phyloP scores from a whole-genome alignment of 306 rosid genomes.

The Quercus ilex region DNA sequence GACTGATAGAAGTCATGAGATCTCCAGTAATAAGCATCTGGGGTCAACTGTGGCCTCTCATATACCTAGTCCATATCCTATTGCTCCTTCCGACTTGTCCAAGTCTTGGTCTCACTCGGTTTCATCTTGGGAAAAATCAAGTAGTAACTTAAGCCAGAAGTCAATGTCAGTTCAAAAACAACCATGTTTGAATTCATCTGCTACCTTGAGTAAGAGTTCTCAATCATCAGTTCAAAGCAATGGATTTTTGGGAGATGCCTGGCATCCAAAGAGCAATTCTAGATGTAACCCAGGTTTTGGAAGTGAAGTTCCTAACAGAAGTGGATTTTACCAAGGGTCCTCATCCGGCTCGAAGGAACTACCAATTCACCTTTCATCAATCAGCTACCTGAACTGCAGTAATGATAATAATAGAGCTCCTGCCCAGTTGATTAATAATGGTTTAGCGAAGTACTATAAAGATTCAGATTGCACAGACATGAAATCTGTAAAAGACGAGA shows the following conservation, averaged over 20 bases:
- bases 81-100: constrained; percentile 47
- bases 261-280: constrained; percentile 57
- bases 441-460: constrained; percentile 33
- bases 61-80: constrained; percentile 33
- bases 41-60: constrained; percentile 41
- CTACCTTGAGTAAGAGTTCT: constrained; percentile 44
- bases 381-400: constrained; percentile 44
- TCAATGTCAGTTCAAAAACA: constrained; percentile 50
- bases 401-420: constrained; percentile 40
- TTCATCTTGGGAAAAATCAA: constrained; percentile 71
- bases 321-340: constrained; percentile 60
- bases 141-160: constrained; percentile 57
- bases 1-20: constrained; percentile 44
- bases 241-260: constrained; percentile 50
- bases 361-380: constrained; percentile 45
- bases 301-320: constrained; percentile 43
- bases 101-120: constrained; percentile 67
- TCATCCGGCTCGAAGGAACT: constrained; percentile 65
- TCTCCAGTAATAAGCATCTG: constrained; percentile 38
- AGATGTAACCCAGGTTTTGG: constrained; percentile 47
- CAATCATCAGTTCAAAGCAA: constrained; percentile 56
- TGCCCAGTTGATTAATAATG: constrained; percentile 35
- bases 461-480: constrained; percentile 45
- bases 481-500: constrained; percentile 57
- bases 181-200: constrained; percentile 39